phyloP scores from a whole-genome alignment of 2,329 filamentous ascomycete species.

The Scytalidium lignicola region DNA sequence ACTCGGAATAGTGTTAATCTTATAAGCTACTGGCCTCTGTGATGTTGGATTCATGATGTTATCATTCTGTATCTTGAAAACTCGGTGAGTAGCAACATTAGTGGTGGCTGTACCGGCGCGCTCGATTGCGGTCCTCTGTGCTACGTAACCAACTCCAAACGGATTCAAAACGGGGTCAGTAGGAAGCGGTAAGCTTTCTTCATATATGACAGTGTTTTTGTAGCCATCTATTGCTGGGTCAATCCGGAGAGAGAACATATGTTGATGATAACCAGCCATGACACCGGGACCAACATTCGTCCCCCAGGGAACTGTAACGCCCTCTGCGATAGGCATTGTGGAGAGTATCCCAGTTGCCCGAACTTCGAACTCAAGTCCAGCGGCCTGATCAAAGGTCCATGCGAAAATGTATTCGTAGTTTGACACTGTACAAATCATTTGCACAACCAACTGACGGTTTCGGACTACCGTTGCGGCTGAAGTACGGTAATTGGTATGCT shows the following conservation, averaged over 20 bases:
- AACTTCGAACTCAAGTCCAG: constrained; percentile 57
- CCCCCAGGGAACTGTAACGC: constrained; percentile 55
- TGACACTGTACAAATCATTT: constrained; percentile 61
- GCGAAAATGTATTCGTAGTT: constrained; percentile 68
- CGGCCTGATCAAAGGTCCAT: constrained; percentile 64
- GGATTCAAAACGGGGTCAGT: constrained; percentile 40
- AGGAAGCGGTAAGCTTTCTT: constrained; percentile 52
- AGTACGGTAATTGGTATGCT: constrained; percentile 62
- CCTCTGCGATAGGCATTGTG: constrained; percentile 59
- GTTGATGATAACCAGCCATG: constrained; percentile 64
- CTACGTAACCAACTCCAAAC: constrained; percentile 39
- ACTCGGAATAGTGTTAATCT: constrained; percentile 45
- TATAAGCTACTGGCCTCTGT: constrained; percentile 45
- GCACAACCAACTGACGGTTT: constrained; percentile 58
- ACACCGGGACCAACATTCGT: constrained; percentile 62
- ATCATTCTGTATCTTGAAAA: constrained; percentile 50
- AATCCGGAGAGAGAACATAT: constrained; percentile 62
- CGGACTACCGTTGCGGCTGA: constrained; percentile 54
- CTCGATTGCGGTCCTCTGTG: constrained; percentile 36
- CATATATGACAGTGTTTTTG: constrained; percentile 44
- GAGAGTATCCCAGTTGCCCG: constrained; percentile 61
- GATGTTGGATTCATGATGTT: constrained; percentile 43
- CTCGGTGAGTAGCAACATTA: constrained; percentile 37
- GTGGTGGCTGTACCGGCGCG: constrained; percentile 38
- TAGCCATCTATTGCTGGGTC: constrained; percentile 52